These are phyloP conservation scores for Alternaria sp. DNA, from an alignment of 2,329 filamentous ascomycete genomes.

Conservation along the genomic window DNA sequence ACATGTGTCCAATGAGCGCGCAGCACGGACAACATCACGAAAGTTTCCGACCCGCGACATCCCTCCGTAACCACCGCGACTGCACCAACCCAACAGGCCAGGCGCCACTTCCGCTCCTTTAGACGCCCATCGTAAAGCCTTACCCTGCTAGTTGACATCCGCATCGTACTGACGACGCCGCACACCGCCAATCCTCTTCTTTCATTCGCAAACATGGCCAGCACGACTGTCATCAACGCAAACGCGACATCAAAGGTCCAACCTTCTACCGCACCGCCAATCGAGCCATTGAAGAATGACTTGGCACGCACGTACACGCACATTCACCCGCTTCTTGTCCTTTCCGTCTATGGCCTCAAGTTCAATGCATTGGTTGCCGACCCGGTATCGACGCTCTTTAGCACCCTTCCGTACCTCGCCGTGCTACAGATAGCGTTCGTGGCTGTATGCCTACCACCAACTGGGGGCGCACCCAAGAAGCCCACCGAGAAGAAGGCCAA, in stretches of 20 bases:
- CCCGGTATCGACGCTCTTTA: slow-evolving; percentile 71
- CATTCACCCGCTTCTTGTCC: slow-evolving; percentile 72
- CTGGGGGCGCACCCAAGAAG: slow-evolving; percentile 49
- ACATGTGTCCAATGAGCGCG: slow-evolving; percentile 12
- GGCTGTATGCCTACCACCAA: slow-evolving; percentile 67
- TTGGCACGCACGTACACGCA: slow-evolving; percentile 67
- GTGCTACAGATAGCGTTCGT: slow-evolving; percentile 70
- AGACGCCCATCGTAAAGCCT: neutral
- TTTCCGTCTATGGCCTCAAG: slow-evolving; percentile 68
- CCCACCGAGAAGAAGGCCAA: slow-evolving; percentile 52
- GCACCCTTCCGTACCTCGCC: slow-evolving; percentile 69
- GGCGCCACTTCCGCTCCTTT: slow-evolving; percentile 35
- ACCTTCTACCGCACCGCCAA: slow-evolving; percentile 46
- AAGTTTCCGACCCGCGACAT: slow-evolving; percentile 28
- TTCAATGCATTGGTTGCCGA: slow-evolving; percentile 75
- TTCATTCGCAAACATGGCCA: slow-evolving; percentile 32
- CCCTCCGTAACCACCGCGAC: slow-evolving; percentile 18
- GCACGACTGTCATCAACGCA: slow-evolving; percentile 35
- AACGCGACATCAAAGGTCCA: slow-evolving; percentile 32
- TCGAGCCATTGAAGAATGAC: slow-evolving; percentile 59
- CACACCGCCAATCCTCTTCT: neutral
- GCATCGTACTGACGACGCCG: neutral
- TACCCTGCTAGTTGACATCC: neutral
- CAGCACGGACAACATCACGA: slow-evolving; percentile 29
- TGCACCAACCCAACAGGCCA: slow-evolving; percentile 20